phyloP scores from a whole-genome alignment of 1,139 yeast genomes.

The Taphrina confusa region DNA sequence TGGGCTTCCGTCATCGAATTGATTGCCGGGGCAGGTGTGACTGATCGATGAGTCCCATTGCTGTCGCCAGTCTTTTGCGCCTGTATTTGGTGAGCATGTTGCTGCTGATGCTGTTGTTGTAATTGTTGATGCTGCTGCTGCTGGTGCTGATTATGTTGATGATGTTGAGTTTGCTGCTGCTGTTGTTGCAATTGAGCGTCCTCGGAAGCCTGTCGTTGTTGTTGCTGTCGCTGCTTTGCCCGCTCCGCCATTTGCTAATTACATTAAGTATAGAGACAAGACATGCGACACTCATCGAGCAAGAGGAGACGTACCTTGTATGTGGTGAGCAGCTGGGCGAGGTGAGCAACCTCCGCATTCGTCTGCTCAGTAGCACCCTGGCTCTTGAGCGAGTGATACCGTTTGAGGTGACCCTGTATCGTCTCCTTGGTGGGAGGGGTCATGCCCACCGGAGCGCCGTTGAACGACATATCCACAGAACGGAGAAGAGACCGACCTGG shows the following conservation, averaged over 20 bases:
- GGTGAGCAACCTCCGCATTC: slow-evolving; percentile 47
- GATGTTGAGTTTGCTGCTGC: slow-evolving; percentile 42
- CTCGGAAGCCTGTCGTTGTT: slow-evolving; percentile 47
- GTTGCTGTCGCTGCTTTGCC: slow-evolving; percentile 47
- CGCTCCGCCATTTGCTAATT: slow-evolving; percentile 47
- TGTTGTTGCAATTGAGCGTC: too few species aligned
- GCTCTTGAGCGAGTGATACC: slow-evolving; percentile 49
- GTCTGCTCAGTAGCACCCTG: slow-evolving; percentile 46
- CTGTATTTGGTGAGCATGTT: slow-evolving; percentile 30
- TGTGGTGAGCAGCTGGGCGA: slow-evolving; percentile 13
- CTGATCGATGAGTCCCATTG: slow-evolving; percentile 1
- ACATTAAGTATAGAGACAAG: slow-evolving; percentile 42
- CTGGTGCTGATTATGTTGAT: slow-evolving; percentile 38
- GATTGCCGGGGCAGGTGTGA: slow-evolving; percentile 40
- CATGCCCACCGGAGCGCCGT: slow-evolving; percentile 14
- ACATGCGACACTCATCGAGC: neutral
- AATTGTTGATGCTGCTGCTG: slow-evolving; percentile 26
- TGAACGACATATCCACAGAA: slow-evolving; percentile 2
- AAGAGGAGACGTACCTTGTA: slow-evolving; percentile 12
- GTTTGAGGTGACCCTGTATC: slow-evolving; percentile 40
- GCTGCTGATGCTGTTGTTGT: slow-evolving; percentile 34
- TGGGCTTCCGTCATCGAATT: slow-evolving; percentile 49
- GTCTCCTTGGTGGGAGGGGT: slow-evolving; percentile 23
- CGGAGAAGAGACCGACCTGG: neutral
- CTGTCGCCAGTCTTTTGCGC: slow-evolving; percentile 35